A percentile compares a stretch with the other conserved stretches of the same genome.
Evolutionary conservation across 768 basidiomycete genomes (phyloP).

Genomic region (Boletus rufocinnamomeus): DNA sequence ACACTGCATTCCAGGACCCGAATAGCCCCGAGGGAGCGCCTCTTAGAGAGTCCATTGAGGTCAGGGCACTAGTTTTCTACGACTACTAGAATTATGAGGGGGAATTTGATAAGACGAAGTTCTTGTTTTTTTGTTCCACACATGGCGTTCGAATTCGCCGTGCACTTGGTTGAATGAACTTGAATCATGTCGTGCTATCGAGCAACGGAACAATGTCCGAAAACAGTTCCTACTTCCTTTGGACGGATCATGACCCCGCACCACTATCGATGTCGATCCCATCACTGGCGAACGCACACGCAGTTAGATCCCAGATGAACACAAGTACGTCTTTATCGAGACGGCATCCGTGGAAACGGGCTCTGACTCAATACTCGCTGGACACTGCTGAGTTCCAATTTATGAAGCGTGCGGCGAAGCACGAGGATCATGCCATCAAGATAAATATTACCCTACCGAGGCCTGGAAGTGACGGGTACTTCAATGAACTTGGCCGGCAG

Average conservation of each 20-base stretch:
- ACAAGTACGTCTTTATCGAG: background rate
- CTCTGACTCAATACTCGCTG: no score
- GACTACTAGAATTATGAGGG: slow-evolving; percentile 16
- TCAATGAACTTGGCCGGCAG: background rate
- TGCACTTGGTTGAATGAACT: no score
- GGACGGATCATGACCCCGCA: background rate
- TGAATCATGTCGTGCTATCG: background rate
- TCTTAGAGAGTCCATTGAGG: slow-evolving; percentile 38
- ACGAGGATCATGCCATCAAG: no score
- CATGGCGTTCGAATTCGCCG: background rate
- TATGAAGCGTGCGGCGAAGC: no score
- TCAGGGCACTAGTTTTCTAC: slow-evolving; percentile 40
- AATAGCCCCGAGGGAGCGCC: slow-evolving; percentile 33
- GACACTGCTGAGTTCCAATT: no score
- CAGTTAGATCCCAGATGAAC: no score
- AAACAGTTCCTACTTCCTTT: background rate
- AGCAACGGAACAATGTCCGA: background rate
- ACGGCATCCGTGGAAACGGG: background rate
- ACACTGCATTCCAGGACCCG: slow-evolving; percentile 39
- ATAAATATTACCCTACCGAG: no score
- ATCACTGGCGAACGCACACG: background rate
- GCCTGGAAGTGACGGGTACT: no score
- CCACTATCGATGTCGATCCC: background rate
- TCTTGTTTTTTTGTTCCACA: background rate
- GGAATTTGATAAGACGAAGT: background rate